Base-by-base conservation (phyloP, 140 eudicot genomes). In the Senecio squalidus region DNA sequence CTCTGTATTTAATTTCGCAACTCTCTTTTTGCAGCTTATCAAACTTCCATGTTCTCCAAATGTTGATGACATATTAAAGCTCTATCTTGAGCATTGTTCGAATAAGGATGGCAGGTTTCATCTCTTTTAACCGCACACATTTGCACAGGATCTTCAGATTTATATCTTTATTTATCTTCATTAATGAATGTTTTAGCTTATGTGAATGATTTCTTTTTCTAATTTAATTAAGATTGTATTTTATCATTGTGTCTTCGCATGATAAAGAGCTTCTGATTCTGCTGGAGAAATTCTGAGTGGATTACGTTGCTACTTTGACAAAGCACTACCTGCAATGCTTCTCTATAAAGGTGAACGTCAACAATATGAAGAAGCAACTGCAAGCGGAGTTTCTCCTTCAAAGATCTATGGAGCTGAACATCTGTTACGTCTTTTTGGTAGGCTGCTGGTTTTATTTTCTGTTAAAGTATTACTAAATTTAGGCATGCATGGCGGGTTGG, bases 381-480 rank as follows among this genome's bases (percentile, higher is more conserved):
- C 66, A 25, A 72, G 72, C 23, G 26, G 65, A 17, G 28, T 59
- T 38, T 62, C 88, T 58, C 96, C 96, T 58, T 81, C 94, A n/a
- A 39, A 60, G 25, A 55, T 88, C 10, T 88, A 88, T 76, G 96
- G 96, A 59, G 94, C 96, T 48, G 90, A 88, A 74, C 96, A 88
- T 77, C 23, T 88, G 18, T 52, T 88, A 59, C 83, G 96, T 15
- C 90, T 88, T 58, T 84, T 88, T 59, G 96, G 96, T 88, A 81
- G 44, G 75, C 5, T n/a, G n/a, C 61, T 0, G 17, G 2, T 21
- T 47, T 9, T 47, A 27, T 53, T n/a, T 29, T n/a, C 21, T 14
- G 39, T 49, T 21, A 23, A 43, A n/a, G 5, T 44, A 14, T 17
- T 44, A 39, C n/a, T 44, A 17, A 14, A 17, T 44, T n/a, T 15